phyloP scores from a whole-genome alignment of 2,329 filamentous ascomycete genomes.

The Massarina eburnea region DNA sequence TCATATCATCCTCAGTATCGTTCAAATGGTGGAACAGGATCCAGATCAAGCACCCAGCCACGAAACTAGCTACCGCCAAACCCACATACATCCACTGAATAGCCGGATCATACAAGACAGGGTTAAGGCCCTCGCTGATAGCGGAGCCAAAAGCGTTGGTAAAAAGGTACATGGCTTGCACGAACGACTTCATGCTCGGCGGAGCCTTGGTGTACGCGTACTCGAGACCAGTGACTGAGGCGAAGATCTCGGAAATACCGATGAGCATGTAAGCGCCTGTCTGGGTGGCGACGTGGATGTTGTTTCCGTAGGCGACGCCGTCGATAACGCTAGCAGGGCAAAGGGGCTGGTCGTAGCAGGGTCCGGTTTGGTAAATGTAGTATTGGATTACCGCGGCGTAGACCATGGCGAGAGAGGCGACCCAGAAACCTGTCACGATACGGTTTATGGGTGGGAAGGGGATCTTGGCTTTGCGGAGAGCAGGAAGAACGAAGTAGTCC shows the following conservation, averaged over 20 bases:
- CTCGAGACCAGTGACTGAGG: conserved; percentile 51
- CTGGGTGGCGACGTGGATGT: conserved; percentile 50
- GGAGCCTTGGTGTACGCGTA: conserved; percentile 54
- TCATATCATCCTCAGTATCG: conserved; percentile 40
- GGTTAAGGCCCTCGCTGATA: conserved; percentile 64
- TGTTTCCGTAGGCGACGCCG: conserved; percentile 38
- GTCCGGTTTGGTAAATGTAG: conserved; percentile 57
- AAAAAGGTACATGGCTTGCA: conserved; percentile 60
- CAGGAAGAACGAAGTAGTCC: conserved; percentile 47
- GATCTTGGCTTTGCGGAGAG: conserved; percentile 45
- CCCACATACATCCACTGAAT: conserved; percentile 64
- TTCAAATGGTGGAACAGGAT: conserved; percentile 43
- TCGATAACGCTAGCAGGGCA: conserved; percentile 32
- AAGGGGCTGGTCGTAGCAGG: conserved; percentile 52
- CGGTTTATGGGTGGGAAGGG: conserved; percentile 55
- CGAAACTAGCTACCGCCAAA: conserved; percentile 31
- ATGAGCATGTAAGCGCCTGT: conserved; percentile 52
- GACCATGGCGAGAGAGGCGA: conserved; percentile 55
- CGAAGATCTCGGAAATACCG: conserved; percentile 52
- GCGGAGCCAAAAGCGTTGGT: conserved; percentile 63
- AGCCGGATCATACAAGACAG: conserved; percentile 63
- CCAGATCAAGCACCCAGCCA: conserved; percentile 40
- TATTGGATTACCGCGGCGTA: conserved; percentile 62
- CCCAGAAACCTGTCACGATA: conserved; percentile 56
- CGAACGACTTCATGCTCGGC: conserved; percentile 51